These are phyloP conservation scores for Vitis rupestris DNA, from an alignment of 164 flowering plant genomes.

Conservation along the genomic window DNA sequence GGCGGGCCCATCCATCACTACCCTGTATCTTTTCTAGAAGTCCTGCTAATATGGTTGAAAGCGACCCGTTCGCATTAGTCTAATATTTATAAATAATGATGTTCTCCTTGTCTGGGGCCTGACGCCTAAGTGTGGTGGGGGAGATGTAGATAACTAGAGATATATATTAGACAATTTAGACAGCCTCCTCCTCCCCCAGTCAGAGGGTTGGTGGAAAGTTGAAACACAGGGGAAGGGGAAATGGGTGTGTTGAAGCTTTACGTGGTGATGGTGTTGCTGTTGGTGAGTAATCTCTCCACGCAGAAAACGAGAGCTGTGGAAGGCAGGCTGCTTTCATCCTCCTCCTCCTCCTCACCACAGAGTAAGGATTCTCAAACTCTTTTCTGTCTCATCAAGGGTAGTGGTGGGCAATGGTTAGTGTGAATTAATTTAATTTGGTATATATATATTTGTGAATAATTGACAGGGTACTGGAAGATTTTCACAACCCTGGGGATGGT, in stretches of 20 bases:
- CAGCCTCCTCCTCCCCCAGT: no score
- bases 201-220: no score
- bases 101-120: no score
- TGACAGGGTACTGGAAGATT: constrained; percentile 19
- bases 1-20: not conserved
- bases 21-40: constrained; percentile 1
- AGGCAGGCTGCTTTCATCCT: constrained; percentile 10
- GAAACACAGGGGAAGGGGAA: not conserved
- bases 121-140: no score
- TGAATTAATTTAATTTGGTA: no score
- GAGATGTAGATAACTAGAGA: no score
- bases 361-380: not conserved
- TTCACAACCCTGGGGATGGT: constrained; percentile 31
- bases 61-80: no score
- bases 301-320: not conserved
- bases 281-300: not conserved
- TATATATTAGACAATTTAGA: no score
- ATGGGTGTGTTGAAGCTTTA: not conserved
- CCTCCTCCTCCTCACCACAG: not conserved
- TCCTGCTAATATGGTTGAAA: no score
- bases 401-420: no score
- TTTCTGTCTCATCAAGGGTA: no score
- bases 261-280: constrained; percentile 6
- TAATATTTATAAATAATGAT: no score
- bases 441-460: not conserved